Evolutionary conservation across 2,329 filamentous ascomycete species (phyloP).

Genomic region (Talaromyces sp.): DNA sequence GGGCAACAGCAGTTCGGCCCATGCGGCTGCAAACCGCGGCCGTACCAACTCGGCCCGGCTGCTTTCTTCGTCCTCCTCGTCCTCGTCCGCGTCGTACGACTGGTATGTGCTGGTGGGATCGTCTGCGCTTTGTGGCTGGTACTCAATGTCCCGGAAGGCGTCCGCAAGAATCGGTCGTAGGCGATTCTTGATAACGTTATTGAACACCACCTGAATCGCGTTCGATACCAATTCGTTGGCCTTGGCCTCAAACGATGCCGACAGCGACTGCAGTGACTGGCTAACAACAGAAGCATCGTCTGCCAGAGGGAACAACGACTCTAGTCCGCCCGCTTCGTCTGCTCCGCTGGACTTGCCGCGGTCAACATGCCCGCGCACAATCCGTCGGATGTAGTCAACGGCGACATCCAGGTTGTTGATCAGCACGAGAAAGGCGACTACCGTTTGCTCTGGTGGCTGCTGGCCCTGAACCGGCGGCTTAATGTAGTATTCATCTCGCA

Average conservation of each 20-base stretch:
- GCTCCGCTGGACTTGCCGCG: background rate
- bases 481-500: slow-evolving; percentile 93
- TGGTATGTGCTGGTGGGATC: slow-evolving; percentile 35
- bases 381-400: slow-evolving; percentile 83
- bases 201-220: slow-evolving; percentile 78
- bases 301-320: slow-evolving; percentile 72
- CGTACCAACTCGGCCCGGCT: slow-evolving; percentile 62
- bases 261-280: slow-evolving; percentile 62
- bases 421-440: slow-evolving; percentile 83
- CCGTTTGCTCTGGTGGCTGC: slow-evolving; percentile 79
- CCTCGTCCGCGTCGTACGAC: slow-evolving; percentile 31
- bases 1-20: slow-evolving; percentile 80
- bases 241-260: slow-evolving; percentile 69
- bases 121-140: slow-evolving; percentile 59
- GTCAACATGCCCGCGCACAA: slow-evolving; percentile 64
- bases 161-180: slow-evolving; percentile 80
- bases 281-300: slow-evolving; percentile 68
- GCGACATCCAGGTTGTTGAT: slow-evolving; percentile 95
- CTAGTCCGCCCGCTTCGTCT: slow-evolving; percentile 36
- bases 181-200: slow-evolving; percentile 78
- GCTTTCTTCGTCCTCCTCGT: slow-evolving; percentile 23
- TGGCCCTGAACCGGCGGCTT: slow-evolving; percentile 71
- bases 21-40: slow-evolving; percentile 75
- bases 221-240: slow-evolving; percentile 77
- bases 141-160: slow-evolving; percentile 87